Conservation (phyloP, 768 basidiomycete genomes). For the Suillus paluster region DNA sequence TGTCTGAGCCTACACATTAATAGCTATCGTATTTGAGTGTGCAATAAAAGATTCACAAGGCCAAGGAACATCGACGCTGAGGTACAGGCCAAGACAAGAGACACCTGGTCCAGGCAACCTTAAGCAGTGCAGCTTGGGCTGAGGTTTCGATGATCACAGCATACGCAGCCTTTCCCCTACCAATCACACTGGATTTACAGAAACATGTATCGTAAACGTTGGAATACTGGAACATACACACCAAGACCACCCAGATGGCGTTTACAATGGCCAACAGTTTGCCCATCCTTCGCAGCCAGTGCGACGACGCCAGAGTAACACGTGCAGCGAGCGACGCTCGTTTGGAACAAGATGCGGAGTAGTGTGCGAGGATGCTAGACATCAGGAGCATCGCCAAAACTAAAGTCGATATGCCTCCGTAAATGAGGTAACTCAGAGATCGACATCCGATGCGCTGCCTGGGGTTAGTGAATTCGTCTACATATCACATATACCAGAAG, state of each 20-base stretch:
- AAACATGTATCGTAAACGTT: slow-evolving; percentile 25
- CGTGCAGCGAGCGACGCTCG: background rate
- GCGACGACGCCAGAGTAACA: slow-evolving; percentile 5
- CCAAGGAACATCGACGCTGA: too few species aligned
- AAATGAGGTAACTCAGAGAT: slow-evolving; percentile 23
- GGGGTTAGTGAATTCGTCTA: background rate
- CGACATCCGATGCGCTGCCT: slow-evolving; percentile 24
- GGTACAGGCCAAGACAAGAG: too few species aligned
- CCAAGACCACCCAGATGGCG: slow-evolving; percentile 19
- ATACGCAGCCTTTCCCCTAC: slow-evolving; percentile 29
- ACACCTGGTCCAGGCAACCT: too few species aligned
- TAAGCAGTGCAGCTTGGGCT: slow-evolving; percentile 28
- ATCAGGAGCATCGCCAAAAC: slow-evolving; percentile 23
- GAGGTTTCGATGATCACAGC: slow-evolving; percentile 25
- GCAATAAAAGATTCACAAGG: too few species aligned
- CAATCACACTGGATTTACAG: slow-evolving; percentile 23
- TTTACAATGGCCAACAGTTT: slow-evolving; percentile 23
- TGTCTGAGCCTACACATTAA: too few species aligned
- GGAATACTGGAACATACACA: slow-evolving; percentile 24
- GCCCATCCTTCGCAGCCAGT: slow-evolving; percentile 16
- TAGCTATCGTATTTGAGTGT: too few species aligned
- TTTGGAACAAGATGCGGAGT: background rate
- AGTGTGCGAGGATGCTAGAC: slow-evolving; percentile 4
- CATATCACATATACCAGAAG: background rate
- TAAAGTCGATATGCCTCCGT: slow-evolving; percentile 21